Evolutionary conservation across 805 yeast species (phyloP), one percentile per base, ranked within the genome.

Genomic region (Monosporozyma siamensis): DNA sequence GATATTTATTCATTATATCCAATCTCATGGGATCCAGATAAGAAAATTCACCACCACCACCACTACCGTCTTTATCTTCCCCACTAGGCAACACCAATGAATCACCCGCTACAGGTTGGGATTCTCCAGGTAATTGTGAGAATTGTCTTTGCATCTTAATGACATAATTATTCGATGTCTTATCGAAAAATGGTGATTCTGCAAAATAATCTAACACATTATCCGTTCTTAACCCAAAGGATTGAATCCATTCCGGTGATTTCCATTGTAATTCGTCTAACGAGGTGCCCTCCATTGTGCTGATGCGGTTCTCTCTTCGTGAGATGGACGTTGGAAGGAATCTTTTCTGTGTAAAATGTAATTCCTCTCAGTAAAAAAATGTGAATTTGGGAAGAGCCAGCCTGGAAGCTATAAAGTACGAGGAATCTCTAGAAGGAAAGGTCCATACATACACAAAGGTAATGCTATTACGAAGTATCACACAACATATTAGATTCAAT

Each of bases 241-340:
- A 75, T 58, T 88, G 95, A 49, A 92, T 87, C 94, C 96, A 92
- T 62, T 92, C 98, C 1, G 98, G 97, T 3, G 92, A 82, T 50
- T 89, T 77, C 98, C 98, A 92, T 61, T 89, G 97, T 34, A 92
- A 72, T 55, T 90, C 97, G 57, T 89, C 97, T 22, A 89, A 68
- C 6, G 59, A 59, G 4, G 61, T 49, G 26, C 50, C 49, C 14
- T 32, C 18, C 35, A 32, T 32, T 18, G 2, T 32, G 25, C 9
- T 23, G 36, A 11, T 17, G 22, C 11, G 10, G 6, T 10, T 12
- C 6, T 10, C 25, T 23, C 25, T 23, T 23, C 15, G 6, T 15
- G n/a, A n/a, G n/a, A n/a, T n/a, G n/a, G n/a, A n/a, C n/a, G n/a
- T n/a, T n/a, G n/a, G n/a, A n/a, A n/a, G n/a, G n/a, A n/a, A n/a